Conservation (phyloP, 177 flowering plant genomes). For the Tripterygium wilfordii region DNA sequence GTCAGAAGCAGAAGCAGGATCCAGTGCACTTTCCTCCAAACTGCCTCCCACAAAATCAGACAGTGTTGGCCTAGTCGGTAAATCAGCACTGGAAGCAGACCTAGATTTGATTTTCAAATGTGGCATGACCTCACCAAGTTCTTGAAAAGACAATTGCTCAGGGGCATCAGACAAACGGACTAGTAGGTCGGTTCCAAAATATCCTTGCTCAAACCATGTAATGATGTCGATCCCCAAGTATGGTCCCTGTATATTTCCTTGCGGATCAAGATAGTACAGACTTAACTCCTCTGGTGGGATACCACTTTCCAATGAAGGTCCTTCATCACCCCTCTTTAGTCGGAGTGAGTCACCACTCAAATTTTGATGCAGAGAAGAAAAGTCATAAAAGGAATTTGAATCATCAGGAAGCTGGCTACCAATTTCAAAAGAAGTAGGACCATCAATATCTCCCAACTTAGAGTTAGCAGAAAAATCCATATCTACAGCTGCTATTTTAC, state of each 20-base stretch:
- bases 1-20: slow-evolving; percentile 21
- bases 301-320: slow-evolving; percentile 22
- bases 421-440: slow-evolving; percentile 21
- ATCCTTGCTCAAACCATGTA: slow-evolving; percentile 91
- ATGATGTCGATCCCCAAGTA: slow-evolving; percentile 83
- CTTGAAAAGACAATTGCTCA: slow-evolving; percentile 61
- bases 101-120: slow-evolving; percentile 36
- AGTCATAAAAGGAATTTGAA: slow-evolving; percentile 38
- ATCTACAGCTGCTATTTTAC: slow-evolving; percentile 12
- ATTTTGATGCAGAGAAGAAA: slow-evolving; percentile 22
- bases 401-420: slow-evolving; percentile 39
- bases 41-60: slow-evolving; percentile 28
- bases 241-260: slow-evolving; percentile 92
- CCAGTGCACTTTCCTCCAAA: slow-evolving; percentile 17
- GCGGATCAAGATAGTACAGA: slow-evolving; percentile 85
- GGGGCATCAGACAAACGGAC: slow-evolving; percentile 84
- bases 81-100: slow-evolving; percentile 15
- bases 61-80: slow-evolving; percentile 16
- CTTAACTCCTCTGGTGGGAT: slow-evolving; percentile 64
- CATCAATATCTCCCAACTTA: slow-evolving; percentile 17
- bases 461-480: slow-evolving; percentile 15
- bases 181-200: slow-evolving; percentile 78
- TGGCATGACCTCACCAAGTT: slow-evolving; percentile 79
- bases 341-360: slow-evolving; percentile 9
- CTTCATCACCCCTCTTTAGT: slow-evolving; percentile 12